Evolutionary conservation across 2,329 filamentous ascomycete genomes (phyloP).

Genomic region (Colletotrichum noveboracense): DNA sequence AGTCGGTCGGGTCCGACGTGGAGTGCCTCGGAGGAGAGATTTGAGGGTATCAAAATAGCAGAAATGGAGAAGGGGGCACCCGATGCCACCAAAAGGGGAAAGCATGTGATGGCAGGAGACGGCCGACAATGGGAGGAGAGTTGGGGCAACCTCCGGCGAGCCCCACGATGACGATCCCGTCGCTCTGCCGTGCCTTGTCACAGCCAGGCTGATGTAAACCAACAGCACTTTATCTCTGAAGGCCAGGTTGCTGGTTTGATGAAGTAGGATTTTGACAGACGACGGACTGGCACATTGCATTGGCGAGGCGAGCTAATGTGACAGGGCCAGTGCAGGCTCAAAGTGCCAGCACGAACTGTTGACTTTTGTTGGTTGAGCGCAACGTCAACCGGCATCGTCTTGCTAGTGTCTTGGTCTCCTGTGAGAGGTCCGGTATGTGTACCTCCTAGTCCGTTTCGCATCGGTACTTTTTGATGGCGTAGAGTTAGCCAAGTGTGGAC

Average conservation of each 20-base stretch:
- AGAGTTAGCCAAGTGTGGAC: not conserved
- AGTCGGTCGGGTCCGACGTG: slow-evolving; percentile 7
- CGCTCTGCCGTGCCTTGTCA: slow-evolving; percentile 1
- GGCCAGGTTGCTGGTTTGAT: not conserved
- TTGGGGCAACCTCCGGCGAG: slow-evolving; percentile 1
- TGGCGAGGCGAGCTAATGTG: not conserved
- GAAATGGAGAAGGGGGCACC: not conserved
- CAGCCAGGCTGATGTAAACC: not conserved
- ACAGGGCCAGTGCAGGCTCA: not conserved
- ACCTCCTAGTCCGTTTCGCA: not conserved
- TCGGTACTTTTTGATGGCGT: not conserved
- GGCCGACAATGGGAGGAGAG: not conserved
- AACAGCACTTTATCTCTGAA: not conserved
- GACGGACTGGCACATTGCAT: not conserved
- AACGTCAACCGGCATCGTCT: slow-evolving; percentile 3
- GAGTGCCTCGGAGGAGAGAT: not conserved
- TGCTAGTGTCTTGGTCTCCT: not conserved
- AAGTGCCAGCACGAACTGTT: not conserved
- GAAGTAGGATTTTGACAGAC: slow-evolving; percentile 3
- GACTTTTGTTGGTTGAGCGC: slow-evolving; percentile 1
- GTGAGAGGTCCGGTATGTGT: not conserved
- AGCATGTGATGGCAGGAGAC: slow-evolving; percentile 15
- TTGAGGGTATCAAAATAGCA: not conserved
- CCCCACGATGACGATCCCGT: slow-evolving; percentile 8
- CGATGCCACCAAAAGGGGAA: not conserved